Percentiles rank a stretch among this genome's conserved stretches.
These are phyloP conservation scores for Lagerstroemia speciosa DNA, from an alignment of 345 rosid species.

Conservation along the genomic window DNA sequence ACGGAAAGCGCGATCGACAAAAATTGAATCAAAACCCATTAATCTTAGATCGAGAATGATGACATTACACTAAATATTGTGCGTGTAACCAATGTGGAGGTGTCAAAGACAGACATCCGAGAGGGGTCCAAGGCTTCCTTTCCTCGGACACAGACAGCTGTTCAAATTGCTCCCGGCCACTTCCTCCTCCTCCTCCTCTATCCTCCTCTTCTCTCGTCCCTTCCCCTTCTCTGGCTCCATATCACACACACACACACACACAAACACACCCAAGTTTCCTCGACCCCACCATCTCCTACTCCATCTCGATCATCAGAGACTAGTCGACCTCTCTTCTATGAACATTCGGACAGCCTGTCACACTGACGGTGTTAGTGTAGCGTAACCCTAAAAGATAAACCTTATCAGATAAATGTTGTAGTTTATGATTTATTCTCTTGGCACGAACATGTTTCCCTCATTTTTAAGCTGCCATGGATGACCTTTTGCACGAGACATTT, in stretches of 20 bases:
- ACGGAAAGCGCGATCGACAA: too few species aligned
- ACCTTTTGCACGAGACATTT: too few species aligned
- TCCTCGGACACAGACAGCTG: not conserved
- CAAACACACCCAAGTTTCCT: not conserved
- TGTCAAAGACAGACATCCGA: constrained; percentile 31
- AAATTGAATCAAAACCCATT: too few species aligned
- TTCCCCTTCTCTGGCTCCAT: not conserved
- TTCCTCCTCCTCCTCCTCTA: not conserved
- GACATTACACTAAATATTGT: too few species aligned
- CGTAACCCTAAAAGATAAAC: not conserved
- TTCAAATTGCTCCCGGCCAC: constrained; percentile 1
- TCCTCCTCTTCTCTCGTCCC: not conserved
- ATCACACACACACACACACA: too few species aligned
- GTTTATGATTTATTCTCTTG: too few species aligned
- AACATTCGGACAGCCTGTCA: not conserved
- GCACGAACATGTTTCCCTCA: too few species aligned
- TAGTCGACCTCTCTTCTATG: not conserved
- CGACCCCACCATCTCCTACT: not conserved
- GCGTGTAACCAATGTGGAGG: constrained; percentile 6
- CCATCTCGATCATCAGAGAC: not conserved
- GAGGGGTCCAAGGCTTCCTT: constrained; percentile 20
- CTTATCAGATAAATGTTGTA: not conserved
- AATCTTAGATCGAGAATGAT: too few species aligned
- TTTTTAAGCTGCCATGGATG: too few species aligned
- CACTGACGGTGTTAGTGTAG: too few species aligned